phyloP scores from a whole-genome alignment of 495 filamentous ascomycete genomes.

The Pyrenula massariospora region DNA sequence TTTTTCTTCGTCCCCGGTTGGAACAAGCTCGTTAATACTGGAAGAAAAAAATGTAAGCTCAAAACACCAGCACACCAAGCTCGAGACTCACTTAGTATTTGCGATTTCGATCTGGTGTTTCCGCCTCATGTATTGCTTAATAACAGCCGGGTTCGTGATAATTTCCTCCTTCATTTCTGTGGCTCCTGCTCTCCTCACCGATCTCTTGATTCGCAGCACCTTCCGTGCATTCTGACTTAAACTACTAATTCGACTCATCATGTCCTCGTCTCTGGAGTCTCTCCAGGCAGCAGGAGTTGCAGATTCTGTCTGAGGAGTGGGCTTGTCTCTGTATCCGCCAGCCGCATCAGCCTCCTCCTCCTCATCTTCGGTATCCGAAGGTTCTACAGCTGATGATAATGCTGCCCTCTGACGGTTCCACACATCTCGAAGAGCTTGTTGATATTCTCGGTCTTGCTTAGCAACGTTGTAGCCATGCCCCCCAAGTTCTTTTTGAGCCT shows the following conservation, averaged over 20 bases:
- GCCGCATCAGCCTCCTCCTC: conserved; percentile 55
- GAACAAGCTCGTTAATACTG: conserved; percentile 46
- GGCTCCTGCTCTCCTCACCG: conserved; percentile 52
- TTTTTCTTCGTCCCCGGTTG: conserved; percentile 67
- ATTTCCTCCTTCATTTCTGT: conserved; percentile 45
- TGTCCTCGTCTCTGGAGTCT: conserved; percentile 56
- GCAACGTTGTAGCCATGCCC: conserved; percentile 97
- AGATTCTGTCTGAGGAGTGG: conserved; percentile 52
- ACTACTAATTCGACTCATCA: conserved; percentile 63
- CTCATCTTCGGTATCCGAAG: conserved; percentile 51
- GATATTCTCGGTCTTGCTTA: conserved; percentile 78
- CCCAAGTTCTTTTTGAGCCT: conserved; percentile 78
- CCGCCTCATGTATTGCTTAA: conserved; percentile 49
- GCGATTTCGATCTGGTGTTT: conserved; percentile 45
- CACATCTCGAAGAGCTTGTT: conserved; percentile 73
- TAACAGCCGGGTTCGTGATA: conserved; percentile 62
- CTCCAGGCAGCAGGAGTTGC: conserved; percentile 41
- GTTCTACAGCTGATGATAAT: conserved; percentile 52
- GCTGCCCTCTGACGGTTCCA: conserved; percentile 81
- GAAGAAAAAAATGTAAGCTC: conserved; percentile 9
- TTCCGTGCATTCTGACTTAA: conserved; percentile 53
- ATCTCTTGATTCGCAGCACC: conserved; percentile 65
- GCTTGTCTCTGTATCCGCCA: conserved; percentile 40
- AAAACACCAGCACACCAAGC: conserved; percentile 23
- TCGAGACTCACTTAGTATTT: conserved; percentile 54